phyloP scores from a whole-genome alignment of 768 basidiomycete genomes.

The Boletus speciosus region DNA sequence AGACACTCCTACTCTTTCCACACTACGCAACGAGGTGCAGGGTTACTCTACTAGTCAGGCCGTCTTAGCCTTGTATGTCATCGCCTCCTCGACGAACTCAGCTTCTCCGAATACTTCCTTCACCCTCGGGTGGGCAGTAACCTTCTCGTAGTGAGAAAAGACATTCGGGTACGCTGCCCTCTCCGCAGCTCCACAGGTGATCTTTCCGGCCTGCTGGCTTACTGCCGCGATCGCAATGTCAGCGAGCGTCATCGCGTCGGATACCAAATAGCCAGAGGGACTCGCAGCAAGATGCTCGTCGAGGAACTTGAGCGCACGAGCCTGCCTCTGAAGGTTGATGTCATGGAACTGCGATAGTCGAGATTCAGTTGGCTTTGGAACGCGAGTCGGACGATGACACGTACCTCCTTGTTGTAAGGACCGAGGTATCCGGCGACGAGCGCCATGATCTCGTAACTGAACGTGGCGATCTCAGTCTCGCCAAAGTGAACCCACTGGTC shows the following conservation, averaged over 20 bases:
- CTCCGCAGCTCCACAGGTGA: slow-evolving; percentile 27
- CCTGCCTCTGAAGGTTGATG: slow-evolving; percentile 15
- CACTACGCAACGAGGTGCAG: neutral
- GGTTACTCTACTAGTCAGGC: neutral
- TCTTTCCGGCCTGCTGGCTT: slow-evolving; percentile 18
- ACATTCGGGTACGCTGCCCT: slow-evolving; percentile 24
- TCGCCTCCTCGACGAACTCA: slow-evolving; percentile 16
- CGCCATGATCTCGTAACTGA: slow-evolving; percentile 21
- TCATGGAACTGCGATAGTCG: slow-evolving; percentile 15
- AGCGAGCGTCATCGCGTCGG: slow-evolving; percentile 24
- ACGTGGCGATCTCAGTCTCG: slow-evolving; percentile 23
- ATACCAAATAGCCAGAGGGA: slow-evolving; percentile 22
- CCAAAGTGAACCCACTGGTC: slow-evolving; percentile 33
- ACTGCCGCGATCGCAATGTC: slow-evolving; percentile 24
- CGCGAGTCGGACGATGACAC: neutral
- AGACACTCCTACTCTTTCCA: neutral
- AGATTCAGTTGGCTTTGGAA: neutral
- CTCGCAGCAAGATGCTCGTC: slow-evolving; percentile 21
- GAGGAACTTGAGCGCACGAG: slow-evolving; percentile 23
- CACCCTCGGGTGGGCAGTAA: slow-evolving; percentile 16
- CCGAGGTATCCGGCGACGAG: slow-evolving; percentile 18
- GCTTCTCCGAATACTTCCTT: slow-evolving; percentile 17
- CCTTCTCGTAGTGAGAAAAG: slow-evolving; percentile 25
- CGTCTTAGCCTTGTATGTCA: slow-evolving; percentile 11
- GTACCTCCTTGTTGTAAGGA: slow-evolving; percentile 22